Evolutionary conservation across 2,329 filamentous ascomycete species (phyloP).

Genomic region (Dryadomyces sulphureus): DNA sequence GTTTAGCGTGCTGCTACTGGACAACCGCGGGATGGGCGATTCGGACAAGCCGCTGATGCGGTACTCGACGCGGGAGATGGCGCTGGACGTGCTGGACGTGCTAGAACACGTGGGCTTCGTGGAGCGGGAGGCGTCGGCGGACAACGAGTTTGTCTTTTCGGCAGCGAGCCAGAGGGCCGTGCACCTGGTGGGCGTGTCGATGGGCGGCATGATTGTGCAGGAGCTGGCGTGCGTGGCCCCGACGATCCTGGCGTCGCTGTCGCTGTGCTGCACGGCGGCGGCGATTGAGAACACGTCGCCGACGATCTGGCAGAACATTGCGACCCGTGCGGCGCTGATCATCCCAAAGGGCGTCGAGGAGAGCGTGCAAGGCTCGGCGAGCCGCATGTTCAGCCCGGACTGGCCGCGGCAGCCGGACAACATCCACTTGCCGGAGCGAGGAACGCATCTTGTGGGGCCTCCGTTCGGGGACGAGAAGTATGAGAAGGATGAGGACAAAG

Average conservation of each 20-base stretch:
- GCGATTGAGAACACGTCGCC: conserved; percentile 43
- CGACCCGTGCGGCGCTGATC: conserved; percentile 38
- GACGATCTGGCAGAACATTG: conserved; percentile 48
- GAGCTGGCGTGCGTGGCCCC: conserved; percentile 50
- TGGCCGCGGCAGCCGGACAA: conserved; percentile 52
- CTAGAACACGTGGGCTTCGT: conserved; percentile 47
- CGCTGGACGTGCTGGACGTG: conserved; percentile 59
- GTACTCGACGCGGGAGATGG: conserved; percentile 79
- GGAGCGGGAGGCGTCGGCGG: neutral
- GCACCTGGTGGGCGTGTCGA: conserved; percentile 64
- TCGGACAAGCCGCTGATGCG: conserved; percentile 63
- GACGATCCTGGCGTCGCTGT: conserved; percentile 37
- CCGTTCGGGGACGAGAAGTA: conserved; percentile 2
- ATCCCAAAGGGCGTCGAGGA: conserved; percentile 57
- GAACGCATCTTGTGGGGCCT: conserved; percentile 10
- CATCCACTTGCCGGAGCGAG: conserved; percentile 25
- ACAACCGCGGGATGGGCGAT: conserved; percentile 74
- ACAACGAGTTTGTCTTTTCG: neutral
- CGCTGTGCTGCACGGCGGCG: conserved; percentile 47
- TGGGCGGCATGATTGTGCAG: conserved; percentile 88
- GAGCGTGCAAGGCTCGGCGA: conserved; percentile 48
- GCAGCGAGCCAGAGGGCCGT: conserved; percentile 19
- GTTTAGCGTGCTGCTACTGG: conserved; percentile 63
- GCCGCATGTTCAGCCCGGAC: conserved; percentile 46
- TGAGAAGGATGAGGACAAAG: neutral